Percentiles rank a stretch among this genome's conserved stretches.
These are phyloP conservation scores for Parasarocladium wereldwijsianum DNA, from an alignment of 2,329 filamentous ascomycete species.

Conservation along the genomic window DNA sequence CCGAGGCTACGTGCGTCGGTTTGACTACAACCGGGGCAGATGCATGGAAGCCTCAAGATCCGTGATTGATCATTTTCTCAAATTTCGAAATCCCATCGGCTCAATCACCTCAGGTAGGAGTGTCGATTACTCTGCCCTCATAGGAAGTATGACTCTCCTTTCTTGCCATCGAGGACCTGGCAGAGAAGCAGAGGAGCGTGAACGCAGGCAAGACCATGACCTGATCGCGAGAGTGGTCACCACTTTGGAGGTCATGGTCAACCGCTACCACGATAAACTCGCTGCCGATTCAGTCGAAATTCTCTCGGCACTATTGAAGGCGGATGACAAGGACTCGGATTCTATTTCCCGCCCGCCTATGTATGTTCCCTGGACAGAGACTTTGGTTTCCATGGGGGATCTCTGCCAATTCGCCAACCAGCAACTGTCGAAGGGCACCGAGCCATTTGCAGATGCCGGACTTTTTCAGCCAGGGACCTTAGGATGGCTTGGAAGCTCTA, in stretches of 20 bases:
- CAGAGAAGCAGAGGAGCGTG: too few species aligned
- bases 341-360: too few species aligned
- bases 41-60: constrained; percentile 35
- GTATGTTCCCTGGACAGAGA: too few species aligned
- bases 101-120: neutral
- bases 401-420: too few species aligned
- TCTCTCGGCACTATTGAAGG: neutral
- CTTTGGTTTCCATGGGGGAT: too few species aligned
- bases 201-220: neutral
- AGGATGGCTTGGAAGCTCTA: too few species aligned
- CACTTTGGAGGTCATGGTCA: neutral
- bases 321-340: neutral
- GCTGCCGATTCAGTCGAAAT: neutral
- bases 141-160: neutral
- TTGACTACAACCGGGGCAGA: constrained; percentile 26
- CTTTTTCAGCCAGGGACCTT: too few species aligned
- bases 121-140: neutral
- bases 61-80: constrained; percentile 30
- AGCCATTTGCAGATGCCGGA: too few species aligned
- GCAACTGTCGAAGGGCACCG: too few species aligned
- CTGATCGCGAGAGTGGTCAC: neutral
- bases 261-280: neutral
- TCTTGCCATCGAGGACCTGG: too few species aligned
- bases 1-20: constrained; percentile 36
- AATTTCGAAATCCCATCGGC: constrained; percentile 20